Conservation (phyloP, 805 yeast species). For the Ogataea trehalophila region DNA sequence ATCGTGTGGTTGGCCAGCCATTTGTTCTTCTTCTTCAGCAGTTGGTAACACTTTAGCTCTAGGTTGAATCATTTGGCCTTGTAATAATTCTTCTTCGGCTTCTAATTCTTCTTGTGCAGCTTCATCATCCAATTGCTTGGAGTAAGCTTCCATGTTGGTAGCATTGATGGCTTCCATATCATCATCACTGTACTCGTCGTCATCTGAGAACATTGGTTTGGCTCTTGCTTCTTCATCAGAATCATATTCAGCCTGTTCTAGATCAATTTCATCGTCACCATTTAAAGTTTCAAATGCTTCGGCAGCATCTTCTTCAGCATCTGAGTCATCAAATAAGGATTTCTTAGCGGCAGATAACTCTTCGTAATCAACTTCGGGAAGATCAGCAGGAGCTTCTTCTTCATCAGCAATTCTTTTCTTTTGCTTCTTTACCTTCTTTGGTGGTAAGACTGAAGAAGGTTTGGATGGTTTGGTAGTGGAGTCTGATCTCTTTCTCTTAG, state of each 20-base stretch:
- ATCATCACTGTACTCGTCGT: constrained; percentile 57
- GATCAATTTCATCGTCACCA: constrained; percentile 38
- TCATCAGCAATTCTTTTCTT: constrained; percentile 27
- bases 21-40: constrained; percentile 56
- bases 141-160: constrained; percentile 76
- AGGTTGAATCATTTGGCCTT: constrained; percentile 58
- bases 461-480: neutral
- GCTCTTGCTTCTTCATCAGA: constrained; percentile 59
- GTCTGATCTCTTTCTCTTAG: constrained; percentile 16
- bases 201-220: constrained; percentile 80
- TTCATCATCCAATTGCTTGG: constrained; percentile 58
- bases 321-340: constrained; percentile 72
- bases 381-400: constrained; percentile 39
- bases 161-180: constrained; percentile 72
- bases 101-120: constrained; percentile 57
- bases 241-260: constrained; percentile 48
- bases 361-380: constrained; percentile 65
- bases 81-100: constrained; percentile 57
- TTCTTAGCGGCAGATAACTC: constrained; percentile 67
- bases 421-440: constrained; percentile 21
- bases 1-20: constrained; percentile 58
- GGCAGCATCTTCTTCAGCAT: constrained; percentile 40
- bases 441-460: neutral
- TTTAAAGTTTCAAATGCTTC: constrained; percentile 1
- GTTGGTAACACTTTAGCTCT: constrained; percentile 75